Base-by-base conservation (phyloP, 192 early-diverging fungal species). In the Gamsiella multidivaricata region DNA sequence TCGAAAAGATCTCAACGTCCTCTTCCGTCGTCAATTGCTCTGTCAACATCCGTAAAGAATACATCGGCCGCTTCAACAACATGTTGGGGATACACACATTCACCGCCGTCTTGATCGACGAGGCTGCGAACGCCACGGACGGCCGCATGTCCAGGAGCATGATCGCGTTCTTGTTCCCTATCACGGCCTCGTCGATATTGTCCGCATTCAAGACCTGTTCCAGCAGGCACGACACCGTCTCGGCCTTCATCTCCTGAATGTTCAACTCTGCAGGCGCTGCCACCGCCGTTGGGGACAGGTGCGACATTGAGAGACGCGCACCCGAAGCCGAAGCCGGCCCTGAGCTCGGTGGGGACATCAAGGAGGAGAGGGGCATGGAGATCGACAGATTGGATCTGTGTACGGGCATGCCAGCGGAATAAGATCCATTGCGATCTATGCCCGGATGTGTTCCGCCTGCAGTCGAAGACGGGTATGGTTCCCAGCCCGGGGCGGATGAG, bases 31-130 rank as follows among this genome's bases (percentile, higher is more conserved):
- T 85, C 46, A 91, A 74, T 28, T 86, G 83, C 54, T 81, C 82
- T 34, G 84, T 81, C 56, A 94, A 73, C 65, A 86, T 87, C 54
- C 92, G 88, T 14, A 91, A 74, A 1, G 88, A 85, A 61, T 86
- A 91, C 17, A 85, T 85, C 46, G 81, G 69, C 52, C 93, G 79
- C 62, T 89, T 89, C 41, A 94, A 80, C 33, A 96, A 83, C 20
- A 91, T 94, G 17, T 87, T 90, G 25, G 94, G 91, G 11, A 91
- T 81, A 47, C 84, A 87, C 47, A 96, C 81, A 66, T 85, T 92
- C 29, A 95, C 81, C 9, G 92, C 88, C 1, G 71, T 65, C 28
- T 66, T 62, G 28, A 95, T 86, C 25, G 82, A 85, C 20, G 82
- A 70, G 1, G 64, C 52, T 23, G 85, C 65, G 62, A 87, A 89